These are phyloP conservation scores for Wallacemonas rigidus DNA, from an alignment of 208 protist species.

Conservation along the genomic window DNA sequence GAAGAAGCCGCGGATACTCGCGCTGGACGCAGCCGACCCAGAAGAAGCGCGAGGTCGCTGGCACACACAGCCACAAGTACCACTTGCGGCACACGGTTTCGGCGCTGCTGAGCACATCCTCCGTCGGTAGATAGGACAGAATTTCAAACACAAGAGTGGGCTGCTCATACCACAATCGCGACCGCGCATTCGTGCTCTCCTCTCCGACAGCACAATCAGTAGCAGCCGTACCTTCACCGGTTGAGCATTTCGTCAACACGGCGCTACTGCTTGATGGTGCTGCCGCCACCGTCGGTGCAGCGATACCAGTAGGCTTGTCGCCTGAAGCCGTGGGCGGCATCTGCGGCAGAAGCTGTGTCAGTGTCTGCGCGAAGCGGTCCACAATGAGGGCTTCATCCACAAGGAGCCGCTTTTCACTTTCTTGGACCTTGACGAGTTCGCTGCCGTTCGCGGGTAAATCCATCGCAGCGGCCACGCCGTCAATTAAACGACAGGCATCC, in stretches of 20 bases:
- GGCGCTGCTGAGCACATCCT: conserved; percentile 47
- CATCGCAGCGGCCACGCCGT: conserved; percentile 39
- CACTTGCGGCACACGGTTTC: conserved; percentile 73
- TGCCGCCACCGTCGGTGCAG: too few species aligned
- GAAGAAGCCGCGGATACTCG: conserved; percentile 64
- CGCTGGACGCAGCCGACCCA: conserved; percentile 74
- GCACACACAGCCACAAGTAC: conserved; percentile 56
- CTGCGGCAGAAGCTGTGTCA: conserved; percentile 31
- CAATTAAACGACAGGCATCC: conserved; percentile 44
- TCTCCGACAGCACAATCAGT: background rate
- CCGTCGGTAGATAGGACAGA: conserved; percentile 61
- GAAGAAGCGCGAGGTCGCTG: conserved; percentile 54
- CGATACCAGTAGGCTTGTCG: too few species aligned
- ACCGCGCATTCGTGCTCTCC: background rate
- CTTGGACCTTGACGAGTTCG: conserved; percentile 29
- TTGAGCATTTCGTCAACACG: too few species aligned
- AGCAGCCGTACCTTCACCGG: too few species aligned
- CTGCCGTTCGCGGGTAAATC: conserved; percentile 34
- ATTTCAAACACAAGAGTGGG: conserved; percentile 51
- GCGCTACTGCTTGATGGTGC: too few species aligned
- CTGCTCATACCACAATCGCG: conserved; percentile 29
- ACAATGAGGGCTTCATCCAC: conserved; percentile 51
- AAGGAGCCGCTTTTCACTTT: conserved; percentile 34
- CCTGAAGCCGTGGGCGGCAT: background rate
- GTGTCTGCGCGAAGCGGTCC: conserved; percentile 41